These are phyloP conservation scores for Monilinia laxa DNA, from an alignment of 2,329 filamentous ascomycete species.

Conservation along the genomic window DNA sequence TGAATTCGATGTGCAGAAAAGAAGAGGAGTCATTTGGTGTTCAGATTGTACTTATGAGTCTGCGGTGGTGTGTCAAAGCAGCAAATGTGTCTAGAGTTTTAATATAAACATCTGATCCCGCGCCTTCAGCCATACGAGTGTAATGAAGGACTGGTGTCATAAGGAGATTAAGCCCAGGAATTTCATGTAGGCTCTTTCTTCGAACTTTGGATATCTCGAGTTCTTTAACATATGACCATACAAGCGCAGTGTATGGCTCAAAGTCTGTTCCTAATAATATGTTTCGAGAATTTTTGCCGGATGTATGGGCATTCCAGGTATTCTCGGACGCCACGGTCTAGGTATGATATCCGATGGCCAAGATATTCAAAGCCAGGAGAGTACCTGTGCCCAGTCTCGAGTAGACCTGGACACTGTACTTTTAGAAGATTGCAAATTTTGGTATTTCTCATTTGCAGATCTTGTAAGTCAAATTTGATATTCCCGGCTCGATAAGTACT, in stretches of 20 bases:
- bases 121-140: background rate
- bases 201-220: background rate
- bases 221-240: background rate
- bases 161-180: background rate
- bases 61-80: background rate
- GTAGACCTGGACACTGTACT: background rate
- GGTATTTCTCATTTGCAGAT: background rate
- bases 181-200: background rate
- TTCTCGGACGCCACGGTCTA: background rate
- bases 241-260: constrained; percentile 1
- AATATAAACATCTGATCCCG: background rate
- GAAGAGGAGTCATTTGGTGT: background rate
- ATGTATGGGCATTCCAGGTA: background rate
- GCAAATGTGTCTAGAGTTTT: background rate
- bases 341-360: background rate
- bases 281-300: background rate
- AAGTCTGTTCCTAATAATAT: background rate
- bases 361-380: background rate
- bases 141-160: background rate
- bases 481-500: background rate
- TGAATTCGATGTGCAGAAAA: background rate
- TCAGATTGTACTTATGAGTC: background rate
- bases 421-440: constrained; percentile 5
- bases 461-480: background rate
- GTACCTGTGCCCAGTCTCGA: background rate